Evolutionary conservation across 768 basidiomycete species (phyloP), one percentile per base, ranked within the genome.

Genomic region (Tylopilus rubrobrunneus): DNA sequence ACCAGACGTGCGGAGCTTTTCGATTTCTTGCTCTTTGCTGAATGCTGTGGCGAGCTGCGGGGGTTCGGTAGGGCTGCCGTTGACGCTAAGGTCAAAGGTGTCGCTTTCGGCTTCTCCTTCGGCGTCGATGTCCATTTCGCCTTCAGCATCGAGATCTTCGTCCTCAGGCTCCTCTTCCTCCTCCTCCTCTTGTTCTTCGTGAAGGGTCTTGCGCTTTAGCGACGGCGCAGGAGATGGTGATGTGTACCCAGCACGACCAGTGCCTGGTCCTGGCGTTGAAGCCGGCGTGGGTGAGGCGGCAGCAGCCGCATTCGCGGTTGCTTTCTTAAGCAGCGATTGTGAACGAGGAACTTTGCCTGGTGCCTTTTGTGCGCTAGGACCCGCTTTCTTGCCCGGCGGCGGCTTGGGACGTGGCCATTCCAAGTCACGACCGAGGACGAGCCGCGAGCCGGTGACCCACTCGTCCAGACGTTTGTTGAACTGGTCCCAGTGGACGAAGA

Each of bases 381-480:
- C 67, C 3, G 65, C 72, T 59, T 88, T 87, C 73, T 85, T 84
- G 31, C 75, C 74, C 7, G 79, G 76, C 2, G 77, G 73, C 17
- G 77, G 72, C 65, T 92, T 93, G 1, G 96, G 94, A 55, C 91
- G 89, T 3, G 97, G 96, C 93, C 92, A 96, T 71, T 98, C 94
- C 59, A 99, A 80, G 65, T 97, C 94, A 58, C 87, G 80, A 55
- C 75, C 79, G 43, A 95, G 76, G 40, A 98, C 81, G 52, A 99
- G 80, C 39, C 96, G 84, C 1, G 89, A 87, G 15, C 90, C 92
- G 14, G 88, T 74, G 23, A 99, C 87, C 97, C 97, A 99, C 51
- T 97, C 97, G 67, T 99, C 97, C 39, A 98, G 78, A 57, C 97
- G 94, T 71, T 99, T 99, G 78, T 99, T 99, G 80, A 98, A 98